Evolutionary conservation across 257 asterid genomes (phyloP).

Genomic region (Solanum lycopersicoides): DNA sequence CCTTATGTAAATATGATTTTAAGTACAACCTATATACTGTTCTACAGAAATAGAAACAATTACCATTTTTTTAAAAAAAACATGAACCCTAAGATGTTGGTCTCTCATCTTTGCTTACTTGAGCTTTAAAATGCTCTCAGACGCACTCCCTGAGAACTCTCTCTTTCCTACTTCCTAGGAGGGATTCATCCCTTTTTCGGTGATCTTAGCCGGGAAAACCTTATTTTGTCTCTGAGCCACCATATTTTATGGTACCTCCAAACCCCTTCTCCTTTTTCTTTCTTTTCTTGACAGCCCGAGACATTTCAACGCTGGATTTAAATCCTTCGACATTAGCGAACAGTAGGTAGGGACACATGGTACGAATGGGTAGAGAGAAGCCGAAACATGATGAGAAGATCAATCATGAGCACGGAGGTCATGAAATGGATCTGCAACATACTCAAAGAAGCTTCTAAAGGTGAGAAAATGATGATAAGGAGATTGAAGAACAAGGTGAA

Average conservation of each 20-base stretch:
- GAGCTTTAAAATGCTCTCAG: not conserved
- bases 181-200: not conserved
- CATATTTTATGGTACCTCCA: not conserved
- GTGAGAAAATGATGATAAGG: not conserved
- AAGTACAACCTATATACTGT: not conserved
- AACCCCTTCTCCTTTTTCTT: not conserved
- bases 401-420: not conserved
- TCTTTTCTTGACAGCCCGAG: not conserved
- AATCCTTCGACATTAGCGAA: not conserved
- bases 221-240: not conserved
- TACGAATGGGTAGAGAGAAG: not conserved
- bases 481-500: not conserved
- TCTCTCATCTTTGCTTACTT: not conserved
- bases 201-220: not conserved
- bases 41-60: not conserved
- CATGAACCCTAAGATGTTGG: not conserved
- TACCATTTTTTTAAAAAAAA: not conserved
- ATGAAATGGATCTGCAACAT: not conserved
- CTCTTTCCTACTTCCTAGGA: not conserved
- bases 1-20: not conserved
- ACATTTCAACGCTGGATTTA: not conserved
- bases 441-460: not conserved
- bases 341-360: not conserved
- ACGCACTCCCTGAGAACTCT: not conserved
- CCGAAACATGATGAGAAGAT: not conserved